Conservation (phyloP, 2,329 filamentous ascomycete species). For the Didymella keratinophila region DNA sequence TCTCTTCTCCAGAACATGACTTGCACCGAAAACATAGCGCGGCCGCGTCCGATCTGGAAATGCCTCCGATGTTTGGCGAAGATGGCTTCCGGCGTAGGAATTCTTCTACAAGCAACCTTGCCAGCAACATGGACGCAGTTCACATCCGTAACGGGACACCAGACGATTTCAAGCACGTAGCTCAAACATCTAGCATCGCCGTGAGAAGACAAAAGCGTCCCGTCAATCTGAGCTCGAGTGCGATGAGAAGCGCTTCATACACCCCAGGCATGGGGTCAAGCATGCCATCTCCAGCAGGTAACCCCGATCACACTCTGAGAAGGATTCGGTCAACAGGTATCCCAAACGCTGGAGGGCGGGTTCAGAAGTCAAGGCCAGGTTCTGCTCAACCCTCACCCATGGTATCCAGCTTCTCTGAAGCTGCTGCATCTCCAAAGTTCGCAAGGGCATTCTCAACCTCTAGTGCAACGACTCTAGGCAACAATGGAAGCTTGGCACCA, state of each 20-base stretch:
- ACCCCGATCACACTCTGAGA: conserved; percentile 52
- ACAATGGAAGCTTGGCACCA: conserved; percentile 55
- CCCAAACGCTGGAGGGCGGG: conserved; percentile 54
- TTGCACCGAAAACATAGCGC: conserved; percentile 41
- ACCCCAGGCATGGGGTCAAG: conserved; percentile 51
- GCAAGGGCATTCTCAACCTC: conserved; percentile 50
- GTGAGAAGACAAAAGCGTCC: conserved; percentile 52
- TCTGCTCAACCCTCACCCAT: conserved; percentile 60
- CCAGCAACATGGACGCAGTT: conserved; percentile 51
- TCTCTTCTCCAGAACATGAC: conserved; percentile 45
- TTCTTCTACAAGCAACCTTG: conserved; percentile 51
- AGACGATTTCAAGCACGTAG: conserved; percentile 49
- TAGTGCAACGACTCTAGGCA: conserved; percentile 45
- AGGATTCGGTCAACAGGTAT: conserved; percentile 59
- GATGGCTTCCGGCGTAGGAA: conserved; percentile 47
- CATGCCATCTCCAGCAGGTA: conserved; percentile 51
- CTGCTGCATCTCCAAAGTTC: conserved; percentile 57
- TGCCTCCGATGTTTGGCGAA: conserved; percentile 40
- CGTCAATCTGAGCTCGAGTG: conserved; percentile 51
- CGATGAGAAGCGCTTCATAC: conserved; percentile 54
- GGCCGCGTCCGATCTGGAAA: conserved; percentile 44
- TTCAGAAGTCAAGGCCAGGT: conserved; percentile 56
- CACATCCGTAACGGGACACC: conserved; percentile 47
- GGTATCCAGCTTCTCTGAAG: conserved; percentile 56
- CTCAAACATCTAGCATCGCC: conserved; percentile 52